A percentile compares a stretch with the other conserved stretches of the same genome.
Evolutionary conservation across 164 flowering plant genomes (phyloP).

Genomic region (Dillenia turbinata): DNA sequence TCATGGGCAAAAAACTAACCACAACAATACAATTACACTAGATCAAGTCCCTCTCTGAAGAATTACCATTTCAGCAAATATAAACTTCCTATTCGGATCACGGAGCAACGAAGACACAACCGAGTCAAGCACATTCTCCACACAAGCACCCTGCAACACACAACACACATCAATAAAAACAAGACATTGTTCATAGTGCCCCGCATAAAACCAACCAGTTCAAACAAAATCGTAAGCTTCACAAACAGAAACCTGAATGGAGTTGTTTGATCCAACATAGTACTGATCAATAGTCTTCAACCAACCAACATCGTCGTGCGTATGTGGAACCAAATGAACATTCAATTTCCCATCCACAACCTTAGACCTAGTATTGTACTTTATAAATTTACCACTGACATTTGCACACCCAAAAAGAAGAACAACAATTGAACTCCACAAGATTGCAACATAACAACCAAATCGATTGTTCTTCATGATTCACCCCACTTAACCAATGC

Average conservation of each 20-base stretch:
- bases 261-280: conserved; percentile 68
- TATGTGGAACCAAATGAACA: conserved; percentile 75
- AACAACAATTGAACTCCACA: not conserved
- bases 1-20: too few relatives aligned
- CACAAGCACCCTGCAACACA: conserved; percentile 64
- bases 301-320: conserved; percentile 89
- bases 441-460: too few relatives aligned
- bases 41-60: too few relatives aligned
- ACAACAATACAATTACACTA: too few relatives aligned
- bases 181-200: not conserved
- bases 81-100: conserved; percentile 73
- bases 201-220: not conserved
- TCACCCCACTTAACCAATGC: too few relatives aligned
- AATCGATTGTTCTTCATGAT: too few relatives aligned
- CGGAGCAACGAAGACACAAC: conserved; percentile 51
- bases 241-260: conserved; percentile 45
- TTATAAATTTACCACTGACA: conserved; percentile 23
- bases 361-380: conserved; percentile 49
- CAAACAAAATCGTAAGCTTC: not conserved
- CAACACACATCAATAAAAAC: conserved; percentile 1
- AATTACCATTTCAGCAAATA: conserved; percentile 71
- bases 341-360: conserved; percentile 58
- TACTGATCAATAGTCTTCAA: conserved; percentile 81
- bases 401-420: conserved; percentile 4
- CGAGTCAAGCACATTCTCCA: conserved; percentile 72